Base-by-base conservation (phyloP, 2,329 filamentous ascomycete genomes). In the Epichloe typhina region DNA sequence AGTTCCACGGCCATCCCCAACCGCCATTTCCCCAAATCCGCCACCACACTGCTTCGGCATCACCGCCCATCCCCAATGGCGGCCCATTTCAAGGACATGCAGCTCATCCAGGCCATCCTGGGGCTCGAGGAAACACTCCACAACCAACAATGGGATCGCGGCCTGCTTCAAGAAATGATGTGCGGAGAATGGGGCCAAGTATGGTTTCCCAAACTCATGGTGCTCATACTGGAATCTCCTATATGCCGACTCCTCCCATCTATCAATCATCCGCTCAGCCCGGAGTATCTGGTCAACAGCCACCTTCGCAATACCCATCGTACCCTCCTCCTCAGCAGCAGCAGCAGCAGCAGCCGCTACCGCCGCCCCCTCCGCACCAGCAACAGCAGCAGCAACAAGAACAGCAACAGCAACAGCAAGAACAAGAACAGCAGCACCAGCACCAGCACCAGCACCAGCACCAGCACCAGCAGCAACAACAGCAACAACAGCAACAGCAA, bases 61-160 rank as follows among this genome's bases (percentile, higher is more conserved):
- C 91, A 23, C 91, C 91, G 52, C 91, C 91, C 3, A 87, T 96
- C 57, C 78, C 79, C 48, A 94, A 89, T 62, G 84, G 84, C 55
- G 77, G 84, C 56, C 77, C 79, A 23, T 88, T 84, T 59, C 79
- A 81, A 55, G 77, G 80, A 52, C 69, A 69, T 41, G 59, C 62
- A 33, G 58, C 62, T 26, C 69, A 69, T 43, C 59, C 61, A 13
- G 60, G 55, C 12, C 62, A 64, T 66, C 72, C 59, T 61, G 64
- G 58, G n/a, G 72, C 71, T 50, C 81, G 89, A 55, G 83, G 85
- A 50, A 83, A 86, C 54, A 95, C 90, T 6, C 90, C 90, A 15
- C 86, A 95, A 62, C 86, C 88, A 4, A 80, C 57, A 55, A 78
- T 79, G 59, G 77, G 80, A 51, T 94, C 89, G 23, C 63, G 67